Conservation (phyloP, 2,329 filamentous ascomycete genomes). For the Colletotrichum sp. region DNA sequence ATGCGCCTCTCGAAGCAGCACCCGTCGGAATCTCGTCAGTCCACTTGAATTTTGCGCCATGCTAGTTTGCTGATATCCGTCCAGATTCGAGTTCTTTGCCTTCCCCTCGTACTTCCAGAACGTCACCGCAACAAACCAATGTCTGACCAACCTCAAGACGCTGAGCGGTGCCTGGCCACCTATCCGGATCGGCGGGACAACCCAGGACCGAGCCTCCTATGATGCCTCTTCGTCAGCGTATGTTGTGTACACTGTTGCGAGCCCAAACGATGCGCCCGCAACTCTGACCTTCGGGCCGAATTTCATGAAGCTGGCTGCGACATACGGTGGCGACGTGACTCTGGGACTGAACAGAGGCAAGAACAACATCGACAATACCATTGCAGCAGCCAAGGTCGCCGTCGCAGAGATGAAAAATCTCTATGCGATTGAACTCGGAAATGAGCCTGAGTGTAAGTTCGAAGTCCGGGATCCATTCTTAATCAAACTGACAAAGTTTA, state of each 20-base stretch:
- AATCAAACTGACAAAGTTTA: not conserved
- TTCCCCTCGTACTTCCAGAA: conserved; percentile 60
- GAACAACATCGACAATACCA: conserved; percentile 58
- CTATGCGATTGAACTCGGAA: conserved; percentile 60
- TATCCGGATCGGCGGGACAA: conserved; percentile 63
- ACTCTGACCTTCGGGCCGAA: conserved; percentile 56
- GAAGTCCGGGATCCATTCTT: not conserved
- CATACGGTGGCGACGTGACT: conserved; percentile 54
- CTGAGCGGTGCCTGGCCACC: conserved; percentile 57
- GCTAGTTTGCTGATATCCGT: not conserved
- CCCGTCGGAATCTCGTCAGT: conserved; percentile 12
- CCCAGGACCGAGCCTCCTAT: conserved; percentile 60
- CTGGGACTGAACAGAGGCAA: conserved; percentile 59
- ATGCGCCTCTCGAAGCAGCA: conserved; percentile 3
- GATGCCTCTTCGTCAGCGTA: conserved; percentile 47
- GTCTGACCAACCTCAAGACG: conserved; percentile 55
- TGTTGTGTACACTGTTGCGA: conserved; percentile 56
- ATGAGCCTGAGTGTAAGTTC: conserved; percentile 59
- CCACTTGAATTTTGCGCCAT: not conserved
- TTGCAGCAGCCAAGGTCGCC: conserved; percentile 53
- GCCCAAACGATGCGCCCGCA: conserved; percentile 50
- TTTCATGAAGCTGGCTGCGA: conserved; percentile 54
- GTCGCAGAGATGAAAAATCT: conserved; percentile 51
- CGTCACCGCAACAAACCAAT: conserved; percentile 54
- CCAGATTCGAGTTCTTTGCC: conserved; percentile 60